Percentiles rank a stretch among this genome's conserved stretches.
phyloP scores from a whole-genome alignment of 495 filamentous ascomycete genomes.

The Cladorrhinum samala region DNA sequence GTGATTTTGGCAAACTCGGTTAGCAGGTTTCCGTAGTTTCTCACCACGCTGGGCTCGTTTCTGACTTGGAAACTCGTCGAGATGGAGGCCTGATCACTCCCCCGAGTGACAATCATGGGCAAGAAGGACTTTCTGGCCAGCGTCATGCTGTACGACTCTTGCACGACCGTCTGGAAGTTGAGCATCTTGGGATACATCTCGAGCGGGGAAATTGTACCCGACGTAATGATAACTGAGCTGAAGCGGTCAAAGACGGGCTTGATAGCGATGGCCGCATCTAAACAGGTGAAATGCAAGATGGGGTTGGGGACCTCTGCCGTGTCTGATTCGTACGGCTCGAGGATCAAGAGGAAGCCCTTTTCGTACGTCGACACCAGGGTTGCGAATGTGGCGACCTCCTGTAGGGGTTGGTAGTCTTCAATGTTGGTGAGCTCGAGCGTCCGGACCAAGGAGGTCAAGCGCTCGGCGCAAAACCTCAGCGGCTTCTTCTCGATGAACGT shows the following conservation, averaged over 20 bases:
- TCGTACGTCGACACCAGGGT: slow-evolving; percentile 97
- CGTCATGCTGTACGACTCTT: slow-evolving; percentile 97
- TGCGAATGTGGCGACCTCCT: slow-evolving; percentile 98
- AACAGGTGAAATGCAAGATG: slow-evolving; percentile 88
- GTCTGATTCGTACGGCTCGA: slow-evolving; percentile 95
- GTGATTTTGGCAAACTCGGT: slow-evolving; percentile 92
- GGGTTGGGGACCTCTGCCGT: slow-evolving; percentile 94
- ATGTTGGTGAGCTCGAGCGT: slow-evolving; percentile 96
- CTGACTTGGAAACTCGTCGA: slow-evolving; percentile 89
- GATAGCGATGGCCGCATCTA: slow-evolving; percentile 97
- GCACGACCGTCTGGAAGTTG: slow-evolving; percentile 80
- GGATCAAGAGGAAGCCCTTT: slow-evolving; percentile 89
- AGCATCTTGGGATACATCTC: slow-evolving; percentile 99
- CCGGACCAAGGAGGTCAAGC: slow-evolving; percentile 87
- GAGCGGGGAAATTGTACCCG: slow-evolving; percentile 90
- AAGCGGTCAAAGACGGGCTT: slow-evolving; percentile 97
- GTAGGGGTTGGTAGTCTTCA: slow-evolving; percentile 92
- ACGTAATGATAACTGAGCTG: slow-evolving; percentile 96
- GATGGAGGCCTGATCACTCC: slow-evolving; percentile 86
- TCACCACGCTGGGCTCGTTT: slow-evolving; percentile 87
- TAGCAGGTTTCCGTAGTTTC: slow-evolving; percentile 90
- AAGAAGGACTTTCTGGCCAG: slow-evolving; percentile 91
- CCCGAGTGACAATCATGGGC: slow-evolving; percentile 94
- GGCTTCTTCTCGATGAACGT: slow-evolving; percentile 98
- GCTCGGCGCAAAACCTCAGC: slow-evolving; percentile 89